phyloP scores from a whole-genome alignment of 306 rosid species.

The Mucuna pruriens region DNA sequence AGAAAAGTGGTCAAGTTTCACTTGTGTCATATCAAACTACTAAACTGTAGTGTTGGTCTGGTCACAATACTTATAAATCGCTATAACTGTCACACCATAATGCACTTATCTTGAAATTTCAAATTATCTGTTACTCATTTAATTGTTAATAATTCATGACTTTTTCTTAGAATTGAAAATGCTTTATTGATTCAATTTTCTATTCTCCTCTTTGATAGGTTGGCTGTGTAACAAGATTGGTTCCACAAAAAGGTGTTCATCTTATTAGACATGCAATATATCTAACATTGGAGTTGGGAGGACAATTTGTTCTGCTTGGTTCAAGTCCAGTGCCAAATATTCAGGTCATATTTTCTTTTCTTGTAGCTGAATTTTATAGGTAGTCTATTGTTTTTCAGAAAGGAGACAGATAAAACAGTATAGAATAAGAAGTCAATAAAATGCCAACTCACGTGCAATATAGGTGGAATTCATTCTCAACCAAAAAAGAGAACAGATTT shows the following conservation, averaged over 20 bases:
- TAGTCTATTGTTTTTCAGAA: slow-evolving; percentile 30
- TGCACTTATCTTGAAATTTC: slow-evolving; percentile 21
- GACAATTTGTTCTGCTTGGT: slow-evolving; percentile 96
- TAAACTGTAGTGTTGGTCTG: too few relatives aligned
- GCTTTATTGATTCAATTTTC: slow-evolving; percentile 28
- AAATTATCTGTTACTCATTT: slow-evolving; percentile 23
- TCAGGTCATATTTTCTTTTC: slow-evolving; percentile 64
- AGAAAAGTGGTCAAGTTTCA: too few relatives aligned
- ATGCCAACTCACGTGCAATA: not conserved
- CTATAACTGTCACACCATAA: not conserved
- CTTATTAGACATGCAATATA: slow-evolving; percentile 94
- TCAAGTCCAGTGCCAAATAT: slow-evolving; percentile 92
- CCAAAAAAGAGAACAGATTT: not conserved
- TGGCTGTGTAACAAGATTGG: slow-evolving; percentile 95
- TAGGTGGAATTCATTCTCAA: slow-evolving; percentile 27
- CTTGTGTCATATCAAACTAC: too few relatives aligned
- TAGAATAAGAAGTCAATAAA: not conserved
- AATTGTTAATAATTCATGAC: slow-evolving; percentile 17
- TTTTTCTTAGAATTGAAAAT: slow-evolving; percentile 21
- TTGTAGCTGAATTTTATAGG: slow-evolving; percentile 34
- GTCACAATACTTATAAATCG: not conserved
- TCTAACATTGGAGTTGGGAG: slow-evolving; percentile 85
- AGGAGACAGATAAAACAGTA: not conserved
- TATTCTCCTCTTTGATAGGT: slow-evolving; percentile 61
- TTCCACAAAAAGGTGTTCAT: slow-evolving; percentile 97